Evolutionary conservation across 2,329 filamentous ascomycete genomes (phyloP), one percentile per base, ranked within the genome.

Genomic region (Aspergillus tubingensis): DNA sequence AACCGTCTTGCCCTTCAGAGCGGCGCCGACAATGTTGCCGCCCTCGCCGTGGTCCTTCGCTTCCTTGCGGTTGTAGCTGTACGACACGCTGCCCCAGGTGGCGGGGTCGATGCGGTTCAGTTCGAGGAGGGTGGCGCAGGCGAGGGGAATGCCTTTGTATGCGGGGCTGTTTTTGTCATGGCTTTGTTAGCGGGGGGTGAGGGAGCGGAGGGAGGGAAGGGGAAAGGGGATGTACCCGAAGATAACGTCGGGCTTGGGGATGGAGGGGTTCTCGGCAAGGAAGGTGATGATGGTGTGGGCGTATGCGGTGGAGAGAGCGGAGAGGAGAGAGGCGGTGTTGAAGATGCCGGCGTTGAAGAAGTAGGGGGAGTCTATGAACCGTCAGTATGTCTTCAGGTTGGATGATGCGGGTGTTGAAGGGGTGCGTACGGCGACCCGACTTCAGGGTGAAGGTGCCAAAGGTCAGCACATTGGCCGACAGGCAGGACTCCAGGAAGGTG

Each of bases 321-420:
- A 85, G 65, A 96, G 86, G 30, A 96, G 86, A 63, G 88, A 84
- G 21, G 89, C 90, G 55, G 88, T 88, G 83, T 95, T 92, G 79
- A 98, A 96, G 70, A 91, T 87, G 62, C 93, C 92, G 50, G 93
- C 92, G 78, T 96, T 97, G 87, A 98, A 96, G 83, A 98, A 98
- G 85, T 98, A 98, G 44, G 95, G 95, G 11, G 92, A 96, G 70
- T 78, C 74, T 55, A 3, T 21, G 5, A 6, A 21, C n/a, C 47
- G 4, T 25, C 25, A 13, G 25, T 55, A 8, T 21, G 17, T 53
- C 27, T 30, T 30, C 27, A 10, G n/a, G 23, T 19, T 39, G 7
- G 23, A 23, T 17, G 15, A 2, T 30, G 36, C 44, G 6, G 39
- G 21, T 23, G 3, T 8, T 5, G 11, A 23, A 21, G 23, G 38